Evolutionary conservation across 345 rosid species (phyloP), one percentile per base, ranked within the genome.

Genomic region (Noccaea caerulescens): DNA sequence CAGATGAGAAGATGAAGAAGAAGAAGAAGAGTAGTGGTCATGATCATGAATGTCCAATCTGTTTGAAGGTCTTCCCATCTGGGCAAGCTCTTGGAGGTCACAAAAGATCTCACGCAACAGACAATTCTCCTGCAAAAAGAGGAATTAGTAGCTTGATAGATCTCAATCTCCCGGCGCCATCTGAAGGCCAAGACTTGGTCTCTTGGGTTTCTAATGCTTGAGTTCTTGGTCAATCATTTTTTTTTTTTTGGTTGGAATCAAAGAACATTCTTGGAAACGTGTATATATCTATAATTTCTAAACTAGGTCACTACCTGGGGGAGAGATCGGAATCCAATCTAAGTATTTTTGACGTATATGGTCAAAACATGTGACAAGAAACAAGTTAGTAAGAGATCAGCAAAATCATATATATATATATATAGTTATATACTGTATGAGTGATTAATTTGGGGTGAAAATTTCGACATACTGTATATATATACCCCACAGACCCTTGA

Each of bases 21-120:
- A 76, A 68, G 18, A 77, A 3, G 75, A 78, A n/a, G 38, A 78
- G 68, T 30, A 49, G 74, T 80, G 66, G 82, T 51, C 90, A 89
- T 23, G 18, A 16, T 16, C 18, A 16, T 16, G 84, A 86, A 76
- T 92, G 98, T 46, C 92, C 90, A 5, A 85, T 81, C 50, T 92
- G 98, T 78, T 78, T 63, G 25, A 81, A 89, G 76, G 92, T 85
- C 9, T 89, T 89, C 66, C 65, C 89, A 1, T 89, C 96, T 7
- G 98, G 98, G n/a, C 98, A 92, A 82, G 98, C 98, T 0, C 84
- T 92, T 3, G 98, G 98, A 18, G 98, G 98, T 3, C 98, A 92
- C 79, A 92, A 89, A 79, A 83, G 96, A 79, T 85, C 96, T 50
- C 98, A 92, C 72, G 78, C 49, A 69, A 65, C 55, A 42, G 52